Conservation (phyloP, 306 rosid species). For the Quillaja saponaria region DNA sequence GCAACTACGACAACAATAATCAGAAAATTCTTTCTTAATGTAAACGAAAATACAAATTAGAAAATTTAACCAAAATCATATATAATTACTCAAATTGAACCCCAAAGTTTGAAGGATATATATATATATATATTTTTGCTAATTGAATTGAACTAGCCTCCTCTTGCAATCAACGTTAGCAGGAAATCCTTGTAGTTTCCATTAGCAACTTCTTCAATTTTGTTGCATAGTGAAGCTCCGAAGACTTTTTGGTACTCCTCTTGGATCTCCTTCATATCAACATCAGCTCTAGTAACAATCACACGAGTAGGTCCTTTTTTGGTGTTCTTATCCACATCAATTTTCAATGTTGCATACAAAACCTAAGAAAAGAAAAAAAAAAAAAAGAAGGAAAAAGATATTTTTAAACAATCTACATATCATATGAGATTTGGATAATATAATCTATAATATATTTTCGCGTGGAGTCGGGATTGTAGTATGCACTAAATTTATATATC, state of each 20-base stretch:
- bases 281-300: slow-evolving; percentile 76
- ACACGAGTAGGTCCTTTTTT: slow-evolving; percentile 79
- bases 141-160: slow-evolving; percentile 27
- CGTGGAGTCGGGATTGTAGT: no score
- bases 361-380: slow-evolving; percentile 30
- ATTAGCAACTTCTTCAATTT: slow-evolving; percentile 59
- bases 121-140: no score
- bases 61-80: neutral
- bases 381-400: neutral
- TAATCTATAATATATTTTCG: no score
- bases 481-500: neutral
- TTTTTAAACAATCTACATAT: neutral
- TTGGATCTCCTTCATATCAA: slow-evolving; percentile 66
- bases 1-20: no score
- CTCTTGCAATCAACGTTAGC: slow-evolving; percentile 64
- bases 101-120: neutral
- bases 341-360: slow-evolving; percentile 55
- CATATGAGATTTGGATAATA: no score
- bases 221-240: slow-evolving; percentile 59
- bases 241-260: slow-evolving; percentile 44
- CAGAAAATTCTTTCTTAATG: no score
- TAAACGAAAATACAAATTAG: no score
- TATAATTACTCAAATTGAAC: no score
- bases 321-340: slow-evolving; percentile 53
- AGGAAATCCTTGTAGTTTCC: slow-evolving; percentile 90